phyloP scores from a whole-genome alignment of 257 asterid species.

The Catharanthus roseus region DNA sequence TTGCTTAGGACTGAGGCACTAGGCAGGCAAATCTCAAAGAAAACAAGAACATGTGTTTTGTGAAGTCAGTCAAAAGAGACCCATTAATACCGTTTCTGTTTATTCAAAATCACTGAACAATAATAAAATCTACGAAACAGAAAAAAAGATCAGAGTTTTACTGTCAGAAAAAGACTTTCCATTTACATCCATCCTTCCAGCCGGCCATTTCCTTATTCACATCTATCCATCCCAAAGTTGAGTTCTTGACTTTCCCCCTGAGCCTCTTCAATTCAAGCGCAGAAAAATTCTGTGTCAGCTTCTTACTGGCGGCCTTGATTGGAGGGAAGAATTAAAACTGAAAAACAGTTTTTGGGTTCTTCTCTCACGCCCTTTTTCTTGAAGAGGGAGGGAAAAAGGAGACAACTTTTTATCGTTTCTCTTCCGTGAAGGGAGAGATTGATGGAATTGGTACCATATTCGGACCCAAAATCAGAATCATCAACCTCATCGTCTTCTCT shows the following conservation, averaged over 20 bases:
- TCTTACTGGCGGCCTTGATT: too few species aligned
- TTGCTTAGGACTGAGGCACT: not conserved
- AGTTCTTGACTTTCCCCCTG: too few species aligned
- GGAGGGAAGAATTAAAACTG: too few species aligned
- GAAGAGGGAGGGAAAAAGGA: not conserved
- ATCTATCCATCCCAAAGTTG: conserved; percentile 6
- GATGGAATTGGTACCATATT: conserved; percentile 57
- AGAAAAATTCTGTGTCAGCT: not conserved
- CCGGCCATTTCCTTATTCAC: not conserved
- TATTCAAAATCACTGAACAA: conserved; percentile 1
- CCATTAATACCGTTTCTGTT: not conserved
- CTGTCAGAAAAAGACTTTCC: too few species aligned
- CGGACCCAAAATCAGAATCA: conserved; percentile 55
- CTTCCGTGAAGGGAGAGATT: conserved; percentile 10
- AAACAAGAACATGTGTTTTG: not conserved
- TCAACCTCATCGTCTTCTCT: conserved; percentile 34
- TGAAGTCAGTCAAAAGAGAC: not conserved
- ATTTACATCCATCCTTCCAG: not conserved
- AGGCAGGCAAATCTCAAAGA: not conserved
- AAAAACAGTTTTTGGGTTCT: too few species aligned
- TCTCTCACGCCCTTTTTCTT: too few species aligned
- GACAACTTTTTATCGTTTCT: conserved; percentile 11
- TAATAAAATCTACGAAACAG: not conserved
- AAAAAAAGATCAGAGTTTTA: conserved; percentile 7
- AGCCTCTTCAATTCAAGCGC: not conserved